phyloP scores from a whole-genome alignment of 2,329 filamentous ascomycete species.

The Hypoxylon sp. region DNA sequence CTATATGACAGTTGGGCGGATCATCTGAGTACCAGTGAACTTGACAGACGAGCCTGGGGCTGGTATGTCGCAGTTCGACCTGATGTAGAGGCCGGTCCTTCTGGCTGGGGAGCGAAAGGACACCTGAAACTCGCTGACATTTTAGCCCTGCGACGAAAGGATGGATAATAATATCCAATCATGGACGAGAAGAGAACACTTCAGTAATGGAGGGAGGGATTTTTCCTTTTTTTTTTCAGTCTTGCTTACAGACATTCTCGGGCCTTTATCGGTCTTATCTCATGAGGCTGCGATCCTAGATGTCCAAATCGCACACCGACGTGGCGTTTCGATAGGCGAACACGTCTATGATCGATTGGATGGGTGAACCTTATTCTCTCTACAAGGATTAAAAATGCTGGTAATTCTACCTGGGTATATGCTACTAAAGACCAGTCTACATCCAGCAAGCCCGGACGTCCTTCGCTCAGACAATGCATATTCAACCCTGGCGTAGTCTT shows the following conservation, averaged over 20 bases:
- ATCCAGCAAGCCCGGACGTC: neutral
- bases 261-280: neutral
- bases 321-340: neutral
- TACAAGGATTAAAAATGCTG: neutral
- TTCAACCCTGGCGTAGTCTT: neutral
- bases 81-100: conserved; percentile 79
- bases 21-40: conserved; percentile 73
- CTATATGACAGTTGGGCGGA: conserved; percentile 81
- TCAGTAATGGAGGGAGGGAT: neutral
- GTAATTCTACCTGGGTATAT: neutral
- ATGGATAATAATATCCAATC: conserved; percentile 24
- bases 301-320: conserved; percentile 19
- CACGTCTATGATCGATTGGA: neutral
- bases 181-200: conserved; percentile 3
- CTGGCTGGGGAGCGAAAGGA: conserved; percentile 89
- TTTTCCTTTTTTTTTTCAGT: no score
- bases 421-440: neutral
- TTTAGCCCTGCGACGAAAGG: conserved; percentile 68
- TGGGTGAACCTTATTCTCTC: neutral
- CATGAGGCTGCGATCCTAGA: conserved; percentile 11
- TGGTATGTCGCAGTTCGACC: conserved; percentile 87
- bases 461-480: neutral
- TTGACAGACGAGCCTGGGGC: conserved; percentile 82
- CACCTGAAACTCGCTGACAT: conserved; percentile 76
- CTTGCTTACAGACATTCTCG: neutral